Percentiles rank a stretch among this genome's conserved stretches.
Conservation (phyloP, 1,284 basidiomycete genomes). For the Tilletia horrida region DNA sequence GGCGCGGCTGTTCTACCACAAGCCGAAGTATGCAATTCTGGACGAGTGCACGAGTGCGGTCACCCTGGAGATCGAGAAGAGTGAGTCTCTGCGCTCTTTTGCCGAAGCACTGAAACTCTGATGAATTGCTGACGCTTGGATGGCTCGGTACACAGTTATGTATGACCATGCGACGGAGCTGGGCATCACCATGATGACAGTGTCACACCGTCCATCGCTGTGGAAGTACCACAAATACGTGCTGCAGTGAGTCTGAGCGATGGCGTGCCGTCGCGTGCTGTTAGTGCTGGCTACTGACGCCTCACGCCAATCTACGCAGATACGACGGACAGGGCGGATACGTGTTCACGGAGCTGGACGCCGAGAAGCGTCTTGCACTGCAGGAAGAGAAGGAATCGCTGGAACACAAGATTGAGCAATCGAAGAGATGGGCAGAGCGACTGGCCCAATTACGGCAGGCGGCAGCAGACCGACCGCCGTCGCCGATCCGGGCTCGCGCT, state of each 20-base stretch:
- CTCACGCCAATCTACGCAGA: neutral
- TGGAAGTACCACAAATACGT: slow-evolving; percentile 92
- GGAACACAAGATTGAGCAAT: slow-evolving; percentile 57
- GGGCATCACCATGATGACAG: slow-evolving; percentile 55
- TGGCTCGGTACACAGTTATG: slow-evolving; percentile 67
- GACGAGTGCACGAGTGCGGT: slow-evolving; percentile 95
- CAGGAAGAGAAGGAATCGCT: slow-evolving; percentile 77
- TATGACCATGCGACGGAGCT: slow-evolving; percentile 80
- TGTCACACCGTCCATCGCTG: slow-evolving; percentile 66
- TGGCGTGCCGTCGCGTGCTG: neutral
- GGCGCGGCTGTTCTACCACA: slow-evolving; percentile 93
- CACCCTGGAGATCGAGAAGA: slow-evolving; percentile 82
- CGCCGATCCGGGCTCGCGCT: neutral
- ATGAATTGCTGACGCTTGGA: too few relatives aligned
- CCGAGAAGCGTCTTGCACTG: slow-evolving; percentile 81
- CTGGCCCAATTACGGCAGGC: slow-evolving; percentile 66
- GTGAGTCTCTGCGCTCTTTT: slow-evolving; percentile 11
- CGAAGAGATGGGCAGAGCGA: slow-evolving; percentile 75
- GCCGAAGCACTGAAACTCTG: too few relatives aligned
- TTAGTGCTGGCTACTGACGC: neutral
- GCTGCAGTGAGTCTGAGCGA: slow-evolving; percentile 59
- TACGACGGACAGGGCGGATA: slow-evolving; percentile 61
- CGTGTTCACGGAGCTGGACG: slow-evolving; percentile 80
- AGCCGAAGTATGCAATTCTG: slow-evolving; percentile 92
- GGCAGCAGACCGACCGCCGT: slow-evolving; percentile 24